Evolutionary conservation across 805 yeast species (phyloP).

Genomic region (Spathaspora boniae): DNA sequence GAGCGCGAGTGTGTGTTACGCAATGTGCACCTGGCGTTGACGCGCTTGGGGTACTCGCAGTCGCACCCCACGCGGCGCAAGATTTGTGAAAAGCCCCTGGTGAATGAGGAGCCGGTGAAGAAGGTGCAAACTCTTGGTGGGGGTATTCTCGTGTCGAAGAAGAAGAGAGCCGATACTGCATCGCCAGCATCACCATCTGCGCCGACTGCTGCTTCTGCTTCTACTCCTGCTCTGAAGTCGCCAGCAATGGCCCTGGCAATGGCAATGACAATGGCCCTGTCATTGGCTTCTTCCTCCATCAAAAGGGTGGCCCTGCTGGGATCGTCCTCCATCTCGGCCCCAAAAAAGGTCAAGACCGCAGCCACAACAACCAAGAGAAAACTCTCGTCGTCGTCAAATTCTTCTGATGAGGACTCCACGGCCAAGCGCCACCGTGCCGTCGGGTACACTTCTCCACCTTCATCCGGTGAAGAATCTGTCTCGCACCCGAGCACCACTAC

Average conservation of each 20-base stretch:
- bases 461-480: constrained; percentile 25
- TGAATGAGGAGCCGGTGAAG: constrained; percentile 5
- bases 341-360: neutral
- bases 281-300: too few relatives aligned
- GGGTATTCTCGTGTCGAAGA: constrained; percentile 16
- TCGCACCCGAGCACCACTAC: too few relatives aligned
- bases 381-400: constrained; percentile 9
- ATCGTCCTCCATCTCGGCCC: too few relatives aligned
- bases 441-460: constrained; percentile 35
- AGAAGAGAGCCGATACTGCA: constrained; percentile 2
- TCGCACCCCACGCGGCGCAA: constrained; percentile 41
- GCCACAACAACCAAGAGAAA: constrained; percentile 6
- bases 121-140: constrained; percentile 17
- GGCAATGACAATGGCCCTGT: too few relatives aligned
- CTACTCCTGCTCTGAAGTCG: constrained; percentile 1
- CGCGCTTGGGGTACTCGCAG: constrained; percentile 39
- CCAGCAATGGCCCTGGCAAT: too few relatives aligned
- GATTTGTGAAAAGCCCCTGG: constrained; percentile 13
- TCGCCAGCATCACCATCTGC: constrained; percentile 1
- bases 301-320: too few relatives aligned
- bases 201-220: constrained; percentile 1
- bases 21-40: constrained; percentile 36
- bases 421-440: constrained; percentile 11
- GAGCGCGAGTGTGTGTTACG: constrained; percentile 30
- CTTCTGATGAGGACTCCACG: constrained; percentile 11